Base-by-base conservation (phyloP, 441 rosid species). In the Lepidium campestre region DNA sequence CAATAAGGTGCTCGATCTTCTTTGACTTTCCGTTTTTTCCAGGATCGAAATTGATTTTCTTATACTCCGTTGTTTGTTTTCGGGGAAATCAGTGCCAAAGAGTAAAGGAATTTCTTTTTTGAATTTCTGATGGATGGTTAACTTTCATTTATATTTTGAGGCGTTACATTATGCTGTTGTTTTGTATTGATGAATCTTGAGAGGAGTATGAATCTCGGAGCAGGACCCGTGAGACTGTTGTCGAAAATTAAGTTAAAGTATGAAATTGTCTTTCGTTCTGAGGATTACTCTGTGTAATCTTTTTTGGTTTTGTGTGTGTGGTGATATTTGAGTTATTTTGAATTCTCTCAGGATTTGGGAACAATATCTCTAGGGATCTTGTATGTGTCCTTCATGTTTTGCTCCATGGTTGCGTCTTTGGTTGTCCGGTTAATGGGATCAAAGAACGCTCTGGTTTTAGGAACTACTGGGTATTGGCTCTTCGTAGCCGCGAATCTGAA, bases 391-490 rank as follows among this genome's bases (percentile, higher is more conserved):
- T 93, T 93, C 77, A 89, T 86, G 40, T 79, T 89, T 47, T 93
- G 88, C 85, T 90, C 97, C 20, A 68, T 87, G 62, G 59, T 85
- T 61, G 93, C 97, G 1, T 88, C 95, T 14, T 62, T 81, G 86
- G 87, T 90, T 78, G 98, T 93, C 73, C 89, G 89, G 54, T 56
- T 71, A 48, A 29, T 90, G 81, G 93, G 98, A 25, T 82, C 98
- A 11, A 93, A 86, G 89, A 88, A 85, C 75, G 87, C 97, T 67
- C 60, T 93, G 27, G 64, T 90, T 75, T 82, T 93, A 64, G 98
- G 98, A 65, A 89, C 90, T 50, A 79, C 90, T 19, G 97, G 98
- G 36, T 93, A 90, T 74, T 90, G 97, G 96, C 57, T 90, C 72
- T 90, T 88, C 60, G 81, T 93, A 4, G 97, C 96, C 46, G 95